Base-by-base conservation (phyloP, 805 yeast species). In the Nakazawaea molendinolei region DNA sequence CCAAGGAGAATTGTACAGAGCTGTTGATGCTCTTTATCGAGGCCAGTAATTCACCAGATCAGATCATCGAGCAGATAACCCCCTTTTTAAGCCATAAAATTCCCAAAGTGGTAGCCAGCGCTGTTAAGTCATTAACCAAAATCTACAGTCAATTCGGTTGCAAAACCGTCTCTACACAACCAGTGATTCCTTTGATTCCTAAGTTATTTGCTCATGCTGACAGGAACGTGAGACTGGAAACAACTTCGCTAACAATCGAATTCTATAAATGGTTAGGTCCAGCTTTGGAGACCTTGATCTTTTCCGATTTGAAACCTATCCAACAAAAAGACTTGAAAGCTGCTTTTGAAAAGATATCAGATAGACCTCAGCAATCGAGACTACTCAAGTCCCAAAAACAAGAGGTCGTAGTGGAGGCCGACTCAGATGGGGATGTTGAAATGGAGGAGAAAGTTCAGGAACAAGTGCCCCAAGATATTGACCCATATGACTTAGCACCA, bases 121-220 rank as follows among this genome's bases (percentile, higher is more conserved):
- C 81, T 16, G 70, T 73, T 1, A 59, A 63, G 31, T 77, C 84
- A 1, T 51, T 85, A 17, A 55, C 55, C 29, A 77, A 71, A 27
- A 70, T 87, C 5, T 67, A 76, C 32, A 61, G 58, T 17, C 56
- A 66, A 31, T 83, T 72, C 65, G 94, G 95, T 25, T 74, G 89
- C 45, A 58, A 63, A 32, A 67, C 74, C 7, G 64, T 78, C 27
- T 58, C 75, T 33, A 78, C 90, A 8, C 68, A 74, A 47, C 62
- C 71, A 3, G 65, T 79, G 0, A 51, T 86, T 19, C 71, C 76
- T 18, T 50, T 49, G 7, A 58, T 92, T 22, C 76, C 86, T 1
- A 79, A 76, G 46, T 56, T 87, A 33, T 86, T 86, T 51, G 79
- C 75, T 3, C 95, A 89, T 56, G 85, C 95, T 1, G 97, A 92